Evolutionary conservation across 345 rosid genomes (phyloP), one percentile per base, ranked within the genome.

Genomic region (Noccaea bulbosa): DNA sequence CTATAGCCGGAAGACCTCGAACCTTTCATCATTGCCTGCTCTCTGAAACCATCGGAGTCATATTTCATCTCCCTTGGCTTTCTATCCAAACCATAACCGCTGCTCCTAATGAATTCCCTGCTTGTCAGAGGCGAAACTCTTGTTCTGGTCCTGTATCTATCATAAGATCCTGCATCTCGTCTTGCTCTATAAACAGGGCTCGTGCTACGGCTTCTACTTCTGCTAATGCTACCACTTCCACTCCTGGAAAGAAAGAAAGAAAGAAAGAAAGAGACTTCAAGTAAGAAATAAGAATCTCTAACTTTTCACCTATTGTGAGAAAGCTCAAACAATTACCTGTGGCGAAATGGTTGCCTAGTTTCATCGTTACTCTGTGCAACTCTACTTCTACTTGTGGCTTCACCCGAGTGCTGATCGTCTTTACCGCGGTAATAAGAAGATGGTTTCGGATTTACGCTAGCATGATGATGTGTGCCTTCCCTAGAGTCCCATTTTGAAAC

Each of bases 401-500:
- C 88, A 11, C 80, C 61, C 0, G 78, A 56, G 10, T 74, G 61
- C 41, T 64, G 77, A 41, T 72, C 60, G 38, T 64, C 78, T n/a
- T n/a, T n/a, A n/a, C n/a, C n/a, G n/a, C n/a, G n/a, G n/a, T n/a
- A n/a, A n/a, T n/a, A n/a, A n/a, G n/a, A n/a, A n/a, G n/a, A n/a
- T n/a, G n/a, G n/a, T n/a, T n/a, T n/a, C n/a, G n/a, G n/a, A n/a
- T n/a, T n/a, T n/a, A n/a, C n/a, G n/a, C n/a, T n/a, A n/a, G n/a
- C n/a, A 27, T 60, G 88, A 68, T 35, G 49, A n/a, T 80, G 79
- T 39, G 53, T 2, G 11, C 82, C 94, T 77, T 88, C 94, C 74
- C 78, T 83, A 72, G 79, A 66, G 84, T 91, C 96, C 90, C 96
- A 84, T 61, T 88, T 89, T 45, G 97, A 89, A 80, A 60, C 75